Evolutionary conservation across 75 land plant species (phyloP).

Genomic region (Sequoiadendron giganteum): DNA sequence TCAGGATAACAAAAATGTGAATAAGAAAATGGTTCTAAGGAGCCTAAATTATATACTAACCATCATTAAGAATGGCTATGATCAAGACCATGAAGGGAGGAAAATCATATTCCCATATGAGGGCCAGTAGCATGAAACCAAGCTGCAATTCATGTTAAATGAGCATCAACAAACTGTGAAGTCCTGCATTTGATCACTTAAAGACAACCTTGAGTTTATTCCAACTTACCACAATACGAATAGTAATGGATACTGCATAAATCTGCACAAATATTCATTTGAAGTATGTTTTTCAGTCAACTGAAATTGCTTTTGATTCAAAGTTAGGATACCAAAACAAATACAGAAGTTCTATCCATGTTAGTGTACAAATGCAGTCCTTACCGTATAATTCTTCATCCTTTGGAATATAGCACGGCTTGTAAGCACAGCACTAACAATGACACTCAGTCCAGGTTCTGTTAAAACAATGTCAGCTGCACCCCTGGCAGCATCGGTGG

Average conservation of each 20-base stretch:
- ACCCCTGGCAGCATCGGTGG: conserved; percentile 87
- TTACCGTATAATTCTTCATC: conserved; percentile 88
- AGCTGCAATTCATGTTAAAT: conserved; percentile 33
- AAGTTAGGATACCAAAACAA: not conserved
- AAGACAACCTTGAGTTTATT: not conserved
- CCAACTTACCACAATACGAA: conserved; percentile 64
- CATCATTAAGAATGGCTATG: conserved; percentile 72
- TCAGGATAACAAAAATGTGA: conserved; percentile 10
- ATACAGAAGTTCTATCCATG: not conserved
- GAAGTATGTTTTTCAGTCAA: not conserved
- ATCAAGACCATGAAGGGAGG: conserved; percentile 75
- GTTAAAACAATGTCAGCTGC: conserved; percentile 89
- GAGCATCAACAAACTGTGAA: not conserved
- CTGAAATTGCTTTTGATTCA: not conserved
- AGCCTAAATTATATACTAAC: conserved; percentile 15
- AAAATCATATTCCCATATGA: conserved; percentile 68
- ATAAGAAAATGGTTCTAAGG: not conserved
- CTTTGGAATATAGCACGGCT: conserved; percentile 88
- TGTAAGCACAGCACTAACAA: conserved; percentile 80
- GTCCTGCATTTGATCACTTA: not conserved
- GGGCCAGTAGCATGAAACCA: conserved; percentile 57
- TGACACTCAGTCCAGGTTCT: conserved; percentile 85
- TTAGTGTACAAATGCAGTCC: not conserved
- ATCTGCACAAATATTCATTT: conserved; percentile 34
- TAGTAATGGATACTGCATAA: conserved; percentile 71